Evolutionary conservation across 306 rosid genomes (phyloP).

Genomic region (Cicer cuneatum): DNA sequence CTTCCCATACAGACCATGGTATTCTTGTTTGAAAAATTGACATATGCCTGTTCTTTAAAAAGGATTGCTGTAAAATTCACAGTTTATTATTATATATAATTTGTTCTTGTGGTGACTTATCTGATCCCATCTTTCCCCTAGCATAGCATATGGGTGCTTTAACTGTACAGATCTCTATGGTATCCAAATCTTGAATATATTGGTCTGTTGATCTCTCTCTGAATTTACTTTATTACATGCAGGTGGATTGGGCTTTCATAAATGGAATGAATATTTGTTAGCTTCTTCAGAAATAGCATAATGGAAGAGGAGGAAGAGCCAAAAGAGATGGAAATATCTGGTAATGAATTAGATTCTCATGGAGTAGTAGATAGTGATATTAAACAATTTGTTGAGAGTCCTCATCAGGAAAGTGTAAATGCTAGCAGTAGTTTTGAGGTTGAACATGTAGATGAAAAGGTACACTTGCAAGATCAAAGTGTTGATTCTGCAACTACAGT

Average conservation of each 20-base stretch:
- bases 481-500: constrained; percentile 51
- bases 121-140: constrained; percentile 3
- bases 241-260: constrained; percentile 50
- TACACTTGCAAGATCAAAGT: constrained; percentile 47
- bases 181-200: constrained; percentile 7
- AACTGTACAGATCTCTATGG: constrained; percentile 3
- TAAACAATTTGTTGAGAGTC: constrained; percentile 52
- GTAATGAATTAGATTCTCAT: constrained; percentile 49
- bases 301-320: constrained; percentile 89
- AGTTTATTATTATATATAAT: constrained; percentile 9
- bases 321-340: constrained; percentile 55
- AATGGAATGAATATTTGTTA: constrained; percentile 51
- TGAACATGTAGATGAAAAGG: constrained; percentile 47
- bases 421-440: constrained; percentile 44
- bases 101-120: constrained; percentile 25
- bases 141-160: constrained; percentile 5
- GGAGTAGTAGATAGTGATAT: constrained; percentile 51
- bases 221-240: constrained; percentile 42
- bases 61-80: not conserved
- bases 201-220: constrained; percentile 20
- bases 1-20: constrained; percentile 13
- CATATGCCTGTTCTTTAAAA: not conserved
- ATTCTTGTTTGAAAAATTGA: constrained; percentile 34
- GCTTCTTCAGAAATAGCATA: constrained; percentile 37
- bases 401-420: constrained; percentile 49